A percentile compares a stretch with the other conserved stretches of the same genome.
These are phyloP conservation scores for Verticillium nubilum DNA, from an alignment of 2,329 filamentous ascomycete genomes.

Conservation along the genomic window DNA sequence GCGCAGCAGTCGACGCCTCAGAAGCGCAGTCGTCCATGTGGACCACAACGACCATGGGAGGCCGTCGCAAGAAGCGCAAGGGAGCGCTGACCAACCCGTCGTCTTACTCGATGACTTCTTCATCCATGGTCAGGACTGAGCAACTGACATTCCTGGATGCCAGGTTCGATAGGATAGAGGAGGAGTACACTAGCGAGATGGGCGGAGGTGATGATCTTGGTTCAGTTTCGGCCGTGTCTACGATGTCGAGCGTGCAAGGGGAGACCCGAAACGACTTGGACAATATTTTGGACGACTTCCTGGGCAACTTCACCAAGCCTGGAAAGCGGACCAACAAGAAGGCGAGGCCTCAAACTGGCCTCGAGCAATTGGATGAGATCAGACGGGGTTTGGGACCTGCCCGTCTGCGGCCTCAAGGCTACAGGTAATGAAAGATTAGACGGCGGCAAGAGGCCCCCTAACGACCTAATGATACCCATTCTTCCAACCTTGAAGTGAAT, in stretches of 20 bases:
- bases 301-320: conserved; percentile 65
- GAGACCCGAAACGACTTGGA: conserved; percentile 76
- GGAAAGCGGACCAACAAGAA: conserved; percentile 76
- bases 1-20: conserved; percentile 43
- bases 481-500: not conserved
- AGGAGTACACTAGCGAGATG: conserved; percentile 56
- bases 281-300: conserved; percentile 86
- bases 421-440: not conserved
- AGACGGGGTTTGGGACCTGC: conserved; percentile 74
- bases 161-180: conserved; percentile 86
- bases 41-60: conserved; percentile 73
- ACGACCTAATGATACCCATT: conserved; percentile 3
- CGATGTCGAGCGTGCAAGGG: conserved; percentile 61
- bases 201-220: conserved; percentile 41
- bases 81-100: conserved; percentile 85
- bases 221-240: conserved; percentile 57
- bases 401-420: conserved; percentile 37
- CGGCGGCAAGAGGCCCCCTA: not conserved
- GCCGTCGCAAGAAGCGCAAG: conserved; percentile 89
- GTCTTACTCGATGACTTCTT: conserved; percentile 87
- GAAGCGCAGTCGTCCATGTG: conserved; percentile 65
- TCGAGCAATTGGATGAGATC: conserved; percentile 89
- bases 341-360: conserved; percentile 71
- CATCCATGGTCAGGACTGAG: conserved; percentile 80
- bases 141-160: conserved; percentile 80